Conservation (phyloP, 805 yeast species). For the Wickerhamomyces mucosus region DNA sequence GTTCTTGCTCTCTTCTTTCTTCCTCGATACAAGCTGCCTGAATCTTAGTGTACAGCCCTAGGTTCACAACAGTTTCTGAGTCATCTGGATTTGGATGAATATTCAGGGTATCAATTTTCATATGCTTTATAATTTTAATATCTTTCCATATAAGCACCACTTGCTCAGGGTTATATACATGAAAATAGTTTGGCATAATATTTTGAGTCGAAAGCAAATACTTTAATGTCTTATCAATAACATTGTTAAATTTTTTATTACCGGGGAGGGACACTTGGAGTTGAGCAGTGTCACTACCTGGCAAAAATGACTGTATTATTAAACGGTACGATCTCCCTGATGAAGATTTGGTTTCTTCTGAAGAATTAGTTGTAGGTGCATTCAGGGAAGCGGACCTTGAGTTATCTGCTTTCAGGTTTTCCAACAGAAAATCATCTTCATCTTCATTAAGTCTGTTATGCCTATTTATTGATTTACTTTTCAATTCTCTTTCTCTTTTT, state of each 20-base stretch:
- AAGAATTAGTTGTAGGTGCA: no score
- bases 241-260: conserved; percentile 8
- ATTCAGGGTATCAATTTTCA: conserved; percentile 17
- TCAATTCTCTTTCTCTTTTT: no score
- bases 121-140: conserved; percentile 12
- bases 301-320: conserved; percentile 11
- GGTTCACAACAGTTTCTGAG: conserved; percentile 6
- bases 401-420: conserved; percentile 1
- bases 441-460: conserved; percentile 12
- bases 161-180: conserved; percentile 6
- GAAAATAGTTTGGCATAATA: neutral
- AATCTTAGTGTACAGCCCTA: conserved; percentile 13
- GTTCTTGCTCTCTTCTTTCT: no score
- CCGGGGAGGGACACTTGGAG: conserved; percentile 13
- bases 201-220: conserved; percentile 3
- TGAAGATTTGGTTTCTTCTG: neutral
- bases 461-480: conserved; percentile 3
- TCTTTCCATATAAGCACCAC: conserved; percentile 16
- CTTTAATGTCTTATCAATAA: conserved; percentile 8
- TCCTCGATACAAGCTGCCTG: conserved; percentile 9
- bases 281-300: conserved; percentile 9
- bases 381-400: no score
- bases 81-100: conserved; percentile 8
- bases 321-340: conserved; percentile 6
- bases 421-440: neutral